Evolutionary conservation across 805 yeast genomes (phyloP), one percentile per base, ranked within the genome.

Genomic region (Ogataea methanolica): DNA sequence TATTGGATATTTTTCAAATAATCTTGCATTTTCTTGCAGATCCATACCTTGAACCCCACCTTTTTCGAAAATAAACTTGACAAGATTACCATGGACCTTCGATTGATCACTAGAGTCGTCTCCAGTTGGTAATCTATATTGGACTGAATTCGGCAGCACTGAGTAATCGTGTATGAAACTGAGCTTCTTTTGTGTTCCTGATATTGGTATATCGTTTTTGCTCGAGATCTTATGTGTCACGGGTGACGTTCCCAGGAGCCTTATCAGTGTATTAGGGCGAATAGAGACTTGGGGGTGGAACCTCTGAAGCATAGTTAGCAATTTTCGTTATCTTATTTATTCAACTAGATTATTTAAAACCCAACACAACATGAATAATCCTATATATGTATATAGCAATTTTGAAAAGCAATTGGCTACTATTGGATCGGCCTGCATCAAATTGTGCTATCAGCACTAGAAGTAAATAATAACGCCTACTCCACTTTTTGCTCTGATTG

Each of bases 1-100:
- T 35, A 70, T 47, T 14, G 83, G 82, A 46, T 68, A 73, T 44
- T 69, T 61, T 29, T 69, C 65, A 54, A 78, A 79, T 39, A 58
- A 55, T 12, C 43, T 47, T 26, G 60, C 66, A 48, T 62, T 62
- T 42, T 67, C 65, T 6, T 62, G 63, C 39, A 50, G 51, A 41
- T 68, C 59, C 50, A 69, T 58, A 1, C 70, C 67, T 38, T 65
- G 64, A 33, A 65, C 60, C 6, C 73, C 74, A 39, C 72, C 69
- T 43, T 58, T 57, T 42, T 68, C 67, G 51, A 61, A 60, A 16
- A 64, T 41, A 17, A 52, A 50, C 39, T 55, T 54, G 12, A 63
- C 38, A 9, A 62, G 17, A 41, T 64, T 64, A 5, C 55, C 42
- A 41, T 61, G 60, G 2, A 57, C 52, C 29, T 53, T 46, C 5